A percentile compares a stretch with the other conserved stretches of the same genome.
Conservation (phyloP, 1,284 basidiomycete genomes). For the Porodaedalea pini region DNA sequence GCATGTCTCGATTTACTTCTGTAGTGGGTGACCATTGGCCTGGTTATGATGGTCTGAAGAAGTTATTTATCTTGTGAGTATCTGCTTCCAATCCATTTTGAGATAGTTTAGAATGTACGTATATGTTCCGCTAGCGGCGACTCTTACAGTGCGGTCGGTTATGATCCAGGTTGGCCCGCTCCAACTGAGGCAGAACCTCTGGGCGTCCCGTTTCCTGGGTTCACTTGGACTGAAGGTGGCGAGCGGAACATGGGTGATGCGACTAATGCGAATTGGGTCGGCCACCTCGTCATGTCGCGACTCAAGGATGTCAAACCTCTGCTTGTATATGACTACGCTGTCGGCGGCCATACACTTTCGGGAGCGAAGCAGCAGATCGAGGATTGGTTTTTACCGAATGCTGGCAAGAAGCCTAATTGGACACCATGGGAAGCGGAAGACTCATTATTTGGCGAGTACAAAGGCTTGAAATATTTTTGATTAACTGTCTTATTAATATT, state of each 20-base stretch:
- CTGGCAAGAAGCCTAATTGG: conserved; percentile 38
- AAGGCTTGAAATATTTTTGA: background rate
- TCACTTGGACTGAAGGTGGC: conserved; percentile 41
- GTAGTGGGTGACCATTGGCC: conserved; percentile 14
- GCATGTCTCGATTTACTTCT: background rate
- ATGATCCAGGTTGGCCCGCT: conserved; percentile 23
- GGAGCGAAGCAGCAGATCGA: conserved; percentile 41
- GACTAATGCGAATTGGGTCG: conserved; percentile 50
- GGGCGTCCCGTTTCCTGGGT: conserved; percentile 43
- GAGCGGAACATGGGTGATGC: conserved; percentile 17
- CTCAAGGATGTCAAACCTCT: conserved; percentile 31
- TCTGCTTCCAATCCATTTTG: background rate
- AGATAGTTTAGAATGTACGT: background rate
- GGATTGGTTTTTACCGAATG: conserved; percentile 34
- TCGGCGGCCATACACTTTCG: conserved; percentile 41
- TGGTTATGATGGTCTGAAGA: conserved; percentile 10
- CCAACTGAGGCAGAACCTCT: conserved; percentile 42
- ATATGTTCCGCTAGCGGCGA: conserved; percentile 40
- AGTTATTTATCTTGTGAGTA: conserved; percentile 17
- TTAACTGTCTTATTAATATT: background rate
- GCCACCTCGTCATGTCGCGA: conserved; percentile 39
- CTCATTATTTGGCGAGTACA: conserved; percentile 45
- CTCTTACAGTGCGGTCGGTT: conserved; percentile 47
- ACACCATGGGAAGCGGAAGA: conserved; percentile 40
- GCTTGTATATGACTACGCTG: conserved; percentile 50